Evolutionary conservation across 352 stramenopile species (phyloP).

Genomic region (Globisporangium nagaii): DNA sequence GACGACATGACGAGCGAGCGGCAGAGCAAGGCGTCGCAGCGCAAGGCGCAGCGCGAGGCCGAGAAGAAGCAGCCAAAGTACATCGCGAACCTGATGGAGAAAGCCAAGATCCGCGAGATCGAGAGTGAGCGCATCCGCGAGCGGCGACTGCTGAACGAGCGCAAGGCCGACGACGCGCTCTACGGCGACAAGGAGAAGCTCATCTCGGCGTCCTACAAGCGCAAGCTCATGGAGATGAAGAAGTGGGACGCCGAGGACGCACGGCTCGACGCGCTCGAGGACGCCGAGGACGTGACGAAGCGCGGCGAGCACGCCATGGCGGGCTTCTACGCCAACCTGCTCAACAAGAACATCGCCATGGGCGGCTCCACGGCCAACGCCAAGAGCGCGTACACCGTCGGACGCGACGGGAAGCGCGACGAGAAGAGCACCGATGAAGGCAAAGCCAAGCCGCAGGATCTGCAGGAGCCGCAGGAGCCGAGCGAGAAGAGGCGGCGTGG

Average conservation of each 20-base stretch:
- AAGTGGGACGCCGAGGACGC: conserved; percentile 83
- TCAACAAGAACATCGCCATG: conserved; percentile 92
- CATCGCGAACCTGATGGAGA: conserved; percentile 85
- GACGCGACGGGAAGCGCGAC: conserved; percentile 3
- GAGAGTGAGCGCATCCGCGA: conserved; percentile 89
- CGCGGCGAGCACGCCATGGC: conserved; percentile 70
- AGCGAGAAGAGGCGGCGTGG: conserved; percentile 15
- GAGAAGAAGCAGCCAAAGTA: conserved; percentile 85
- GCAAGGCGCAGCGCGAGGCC: conserved; percentile 38
- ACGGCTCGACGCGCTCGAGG: conserved; percentile 56
- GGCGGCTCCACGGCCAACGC: conserved; percentile 62
- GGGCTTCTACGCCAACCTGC: conserved; percentile 88
- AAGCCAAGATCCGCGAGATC: conserved; percentile 86
- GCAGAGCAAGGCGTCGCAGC: conserved; percentile 27
- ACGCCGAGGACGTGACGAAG: conserved; percentile 71
- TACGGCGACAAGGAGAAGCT: conserved; percentile 89
- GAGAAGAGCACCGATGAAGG: conserved; percentile 1
- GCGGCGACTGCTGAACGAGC: conserved; percentile 78
- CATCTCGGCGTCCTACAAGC: conserved; percentile 89
- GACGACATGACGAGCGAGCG: conserved; percentile 69
- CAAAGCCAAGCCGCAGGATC: background rate
- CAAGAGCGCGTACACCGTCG: conserved; percentile 79
- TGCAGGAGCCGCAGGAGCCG: conserved; percentile 1
- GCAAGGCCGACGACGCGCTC: conserved; percentile 71
- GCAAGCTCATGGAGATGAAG: conserved; percentile 87